These are phyloP conservation scores for Coriaria nepalensis DNA, from an alignment of 306 rosid genomes.

Conservation along the genomic window DNA sequence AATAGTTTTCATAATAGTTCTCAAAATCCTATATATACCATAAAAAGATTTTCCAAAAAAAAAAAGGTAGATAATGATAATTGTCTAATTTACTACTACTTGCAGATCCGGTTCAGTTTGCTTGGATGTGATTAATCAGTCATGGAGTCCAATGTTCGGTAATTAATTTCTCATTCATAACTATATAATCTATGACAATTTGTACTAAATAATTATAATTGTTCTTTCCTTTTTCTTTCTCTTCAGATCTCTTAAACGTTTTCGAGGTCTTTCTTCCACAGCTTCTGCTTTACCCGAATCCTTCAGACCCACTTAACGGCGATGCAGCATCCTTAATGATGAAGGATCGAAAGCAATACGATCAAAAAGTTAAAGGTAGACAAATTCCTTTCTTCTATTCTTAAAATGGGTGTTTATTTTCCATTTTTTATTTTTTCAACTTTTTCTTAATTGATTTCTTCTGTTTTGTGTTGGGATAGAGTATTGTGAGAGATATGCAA, in stretches of 20 bases:
- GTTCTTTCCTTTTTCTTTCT: slow-evolving; percentile 1
- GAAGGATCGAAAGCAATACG: slow-evolving; percentile 71
- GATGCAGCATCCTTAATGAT: slow-evolving; percentile 95
- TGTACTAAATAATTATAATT: not conserved
- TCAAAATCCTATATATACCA: not conserved
- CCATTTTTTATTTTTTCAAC: no score
- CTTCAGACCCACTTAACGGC: slow-evolving; percentile 92
- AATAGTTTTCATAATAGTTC: not conserved
- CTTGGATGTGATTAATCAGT: slow-evolving; percentile 93
- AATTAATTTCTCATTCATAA: slow-evolving; percentile 11
- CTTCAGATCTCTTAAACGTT: slow-evolving; percentile 80
- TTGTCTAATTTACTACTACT: slow-evolving; percentile 7
- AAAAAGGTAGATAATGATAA: not conserved
- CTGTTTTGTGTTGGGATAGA: slow-evolving; percentile 41
- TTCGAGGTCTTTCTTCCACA: slow-evolving; percentile 98
- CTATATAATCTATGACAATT: not conserved
- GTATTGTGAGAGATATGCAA: slow-evolving; percentile 88
- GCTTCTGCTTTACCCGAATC: slow-evolving; percentile 90
- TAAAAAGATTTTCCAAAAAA: slow-evolving; percentile 2
- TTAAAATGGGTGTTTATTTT: not conserved
- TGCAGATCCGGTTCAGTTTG: slow-evolving; percentile 98
- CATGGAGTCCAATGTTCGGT: slow-evolving; percentile 99
- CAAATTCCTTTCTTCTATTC: not conserved
- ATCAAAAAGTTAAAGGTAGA: slow-evolving; percentile 88
- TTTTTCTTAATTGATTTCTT: not conserved